Percentiles rank a stretch among this genome's conserved stretches.
phyloP scores from a whole-genome alignment of 2,329 filamentous ascomycete genomes.

The Pseudovirgaria hyperparasitica region DNA sequence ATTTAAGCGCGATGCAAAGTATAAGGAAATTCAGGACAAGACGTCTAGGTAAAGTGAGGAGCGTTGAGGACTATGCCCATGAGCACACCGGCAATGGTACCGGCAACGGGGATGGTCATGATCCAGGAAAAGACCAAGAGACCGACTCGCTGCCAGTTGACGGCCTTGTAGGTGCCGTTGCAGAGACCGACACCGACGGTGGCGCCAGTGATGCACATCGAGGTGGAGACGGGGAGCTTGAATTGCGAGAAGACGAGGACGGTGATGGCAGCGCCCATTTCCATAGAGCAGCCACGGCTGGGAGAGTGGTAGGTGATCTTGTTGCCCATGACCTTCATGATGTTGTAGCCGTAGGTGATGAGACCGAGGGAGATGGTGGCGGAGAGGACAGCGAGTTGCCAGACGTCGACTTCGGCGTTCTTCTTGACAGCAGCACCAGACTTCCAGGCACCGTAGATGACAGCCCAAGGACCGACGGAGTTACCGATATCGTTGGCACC shows the following conservation, averaged over 20 bases:
- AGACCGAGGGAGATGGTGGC: slow-evolving; percentile 51
- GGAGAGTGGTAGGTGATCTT: not conserved
- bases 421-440: slow-evolving; percentile 50
- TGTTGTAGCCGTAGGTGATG: slow-evolving; percentile 69
- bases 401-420: slow-evolving; percentile 56
- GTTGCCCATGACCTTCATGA: slow-evolving; percentile 56
- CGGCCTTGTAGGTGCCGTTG: slow-evolving; percentile 57
- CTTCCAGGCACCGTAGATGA: slow-evolving; percentile 24
- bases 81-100: slow-evolving; percentile 36
- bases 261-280: slow-evolving; percentile 66
- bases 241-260: slow-evolving; percentile 65
- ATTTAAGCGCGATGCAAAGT: too few relatives aligned
- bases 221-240: slow-evolving; percentile 58
- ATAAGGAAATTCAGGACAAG: too few relatives aligned
- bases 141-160: slow-evolving; percentile 60
- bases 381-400: slow-evolving; percentile 62
- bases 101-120: slow-evolving; percentile 50
- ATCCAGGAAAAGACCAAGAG: slow-evolving; percentile 57
- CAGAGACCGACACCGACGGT: slow-evolving; percentile 68
- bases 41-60: slow-evolving; percentile 37
- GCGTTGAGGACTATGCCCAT: slow-evolving; percentile 43
- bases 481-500: slow-evolving; percentile 54
- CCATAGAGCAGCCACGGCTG: slow-evolving; percentile 50
- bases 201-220: slow-evolving; percentile 62
- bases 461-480: slow-evolving; percentile 24